Evolutionary conservation across 441 rosid species (phyloP).

Genomic region (Mallotus repandus): DNA sequence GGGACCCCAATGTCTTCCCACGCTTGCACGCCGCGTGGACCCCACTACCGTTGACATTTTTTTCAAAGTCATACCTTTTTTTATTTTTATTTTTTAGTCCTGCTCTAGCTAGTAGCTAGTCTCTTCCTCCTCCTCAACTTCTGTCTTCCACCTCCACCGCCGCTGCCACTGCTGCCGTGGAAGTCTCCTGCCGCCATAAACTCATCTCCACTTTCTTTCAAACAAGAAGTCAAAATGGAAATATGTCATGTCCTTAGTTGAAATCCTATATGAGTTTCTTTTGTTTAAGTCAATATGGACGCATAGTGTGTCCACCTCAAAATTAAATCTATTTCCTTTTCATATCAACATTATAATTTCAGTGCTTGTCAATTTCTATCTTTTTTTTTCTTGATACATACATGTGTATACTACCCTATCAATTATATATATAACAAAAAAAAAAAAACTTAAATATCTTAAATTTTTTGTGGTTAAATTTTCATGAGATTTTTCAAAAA

Average conservation of each 20-base stretch:
- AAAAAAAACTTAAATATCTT: neutral
- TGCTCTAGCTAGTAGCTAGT: neutral
- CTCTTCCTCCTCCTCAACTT: constrained; percentile 3
- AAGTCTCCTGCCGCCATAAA: neutral
- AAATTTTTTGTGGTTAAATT: too few species aligned
- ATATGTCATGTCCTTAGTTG: neutral
- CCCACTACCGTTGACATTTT: constrained; percentile 57
- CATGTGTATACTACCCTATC: too few species aligned
- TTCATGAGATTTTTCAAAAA: neutral
- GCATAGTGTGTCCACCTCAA: neutral
- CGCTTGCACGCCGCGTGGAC: constrained; percentile 91
- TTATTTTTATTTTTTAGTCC: neutral
- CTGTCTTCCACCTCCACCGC: constrained; percentile 6
- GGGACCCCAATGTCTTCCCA: constrained; percentile 60
- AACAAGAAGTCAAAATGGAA: constrained; percentile 2
- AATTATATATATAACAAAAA: neutral
- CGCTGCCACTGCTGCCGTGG: neutral
- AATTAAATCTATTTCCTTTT: neutral
- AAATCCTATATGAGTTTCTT: neutral
- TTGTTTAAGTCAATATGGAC: neutral
- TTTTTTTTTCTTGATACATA: neutral
- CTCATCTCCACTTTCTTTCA: constrained; percentile 16
- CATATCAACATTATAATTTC: neutral
- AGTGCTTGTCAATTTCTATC: constrained; percentile 23
- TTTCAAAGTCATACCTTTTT: constrained; percentile 23